Percentiles rank a stretch among this genome's conserved stretches.
Evolutionary conservation across 1,139 yeast species (phyloP).

Genomic region (Kazachstania sp.): DNA sequence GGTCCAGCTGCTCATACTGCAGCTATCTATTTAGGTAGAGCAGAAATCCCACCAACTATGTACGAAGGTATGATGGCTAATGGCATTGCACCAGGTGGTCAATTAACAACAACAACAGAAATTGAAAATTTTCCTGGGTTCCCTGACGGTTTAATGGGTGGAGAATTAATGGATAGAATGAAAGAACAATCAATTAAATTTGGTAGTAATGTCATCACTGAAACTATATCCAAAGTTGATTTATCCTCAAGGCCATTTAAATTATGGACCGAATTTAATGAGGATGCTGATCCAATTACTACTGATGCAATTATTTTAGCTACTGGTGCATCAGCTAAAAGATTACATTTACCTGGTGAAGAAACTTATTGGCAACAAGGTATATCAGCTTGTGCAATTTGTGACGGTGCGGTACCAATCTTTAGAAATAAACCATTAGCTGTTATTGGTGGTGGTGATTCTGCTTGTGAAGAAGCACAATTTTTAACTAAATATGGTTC

Average conservation of each 20-base stretch:
- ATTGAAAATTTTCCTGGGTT: conserved; percentile 97
- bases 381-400: conserved; percentile 97
- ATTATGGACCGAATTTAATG: conserved; percentile 93
- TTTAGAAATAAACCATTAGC: conserved; percentile 97
- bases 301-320: conserved; percentile 90
- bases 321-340: conserved; percentile 96
- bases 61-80: conserved; percentile 97
- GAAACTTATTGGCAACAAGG: conserved; percentile 98
- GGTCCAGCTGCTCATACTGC: conserved; percentile 99
- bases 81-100: conserved; percentile 99
- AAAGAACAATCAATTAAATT: conserved; percentile 75
- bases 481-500: conserved; percentile 96
- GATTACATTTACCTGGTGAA: conserved; percentile 91
- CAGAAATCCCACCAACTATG: conserved; percentile 86
- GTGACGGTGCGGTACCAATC: conserved; percentile 98
- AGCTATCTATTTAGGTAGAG: conserved; percentile 92
- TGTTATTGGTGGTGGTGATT: conserved; percentile 97
- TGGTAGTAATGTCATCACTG: conserved; percentile 91
- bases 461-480: conserved; percentile 97
- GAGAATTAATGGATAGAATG: conserved; percentile 89
- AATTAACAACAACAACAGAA: conserved; percentile 94
- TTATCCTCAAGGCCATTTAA: conserved; percentile 82
- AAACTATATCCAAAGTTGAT: conserved; percentile 88
- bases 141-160: conserved; percentile 88
- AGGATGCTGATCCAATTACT: conserved; percentile 79